Evolutionary conservation across 2,329 filamentous ascomycete genomes (phyloP), one percentile per base, ranked within the genome.

Genomic region (Lasiodiplodia citricola): DNA sequence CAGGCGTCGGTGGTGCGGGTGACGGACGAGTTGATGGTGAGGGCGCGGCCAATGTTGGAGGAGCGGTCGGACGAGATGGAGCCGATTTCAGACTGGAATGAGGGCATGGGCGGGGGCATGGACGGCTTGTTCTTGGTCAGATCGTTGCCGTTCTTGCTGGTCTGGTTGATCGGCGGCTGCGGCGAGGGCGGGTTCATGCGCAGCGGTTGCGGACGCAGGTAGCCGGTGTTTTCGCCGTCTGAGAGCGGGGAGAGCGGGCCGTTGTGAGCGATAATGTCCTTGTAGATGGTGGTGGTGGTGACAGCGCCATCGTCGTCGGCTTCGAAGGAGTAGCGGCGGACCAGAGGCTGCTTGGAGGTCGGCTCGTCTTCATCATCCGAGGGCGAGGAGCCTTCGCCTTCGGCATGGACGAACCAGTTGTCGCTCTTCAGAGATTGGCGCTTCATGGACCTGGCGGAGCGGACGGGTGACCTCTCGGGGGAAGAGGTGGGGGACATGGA

Each of bases 151-250:
- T 23, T 25, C 4, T 28, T 65, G 38, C 4, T 16, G 58, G 18
- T 57, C 31, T 23, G 60, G 71, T 71, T 14, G 18, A 76, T 75
- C 3, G 80, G 76, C 23, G 79, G 44, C 44, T 47, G 44, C 44
- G 44, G 82, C 1, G 81, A 81, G 1, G 83, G 82, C 4, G 83
- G 83, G 71, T 84, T 83, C 81, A 84, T 84, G 56, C 80, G 78
- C 7, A 85, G 76, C 1, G 83, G 83, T 68, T 81, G 77, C 16
- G 78, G 80, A 38, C 78, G 70, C 71, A 80, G 74, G n/a, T 73
- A 70, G 21, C 35, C 56, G 18, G 35, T 60, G 47, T 21, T 63
- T 6, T 63, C 58, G 25, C 41, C 41, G 58, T 64, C 47, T 11
- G 44, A 64, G 13, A 51, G 28, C 16, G 56, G 28, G 13, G 28